Evolutionary conservation across 768 basidiomycete genomes (phyloP).

Genomic region (Boletellus sp.): DNA sequence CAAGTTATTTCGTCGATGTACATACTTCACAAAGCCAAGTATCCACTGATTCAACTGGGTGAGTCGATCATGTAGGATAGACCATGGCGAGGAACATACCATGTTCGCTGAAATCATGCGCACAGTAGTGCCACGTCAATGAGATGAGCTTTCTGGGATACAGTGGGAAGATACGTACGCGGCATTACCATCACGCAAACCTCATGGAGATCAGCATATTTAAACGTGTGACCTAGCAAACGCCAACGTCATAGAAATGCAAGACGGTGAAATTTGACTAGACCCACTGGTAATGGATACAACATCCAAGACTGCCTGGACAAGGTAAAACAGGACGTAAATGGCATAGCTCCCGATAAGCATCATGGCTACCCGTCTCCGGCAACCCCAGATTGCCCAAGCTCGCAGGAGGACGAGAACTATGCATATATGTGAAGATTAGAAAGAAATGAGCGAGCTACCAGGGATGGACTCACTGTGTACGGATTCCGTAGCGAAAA

Average conservation of each 20-base stretch:
- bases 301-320: no score
- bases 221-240: neutral
- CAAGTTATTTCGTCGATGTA: neutral
- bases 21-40: conserved; percentile 2
- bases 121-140: neutral
- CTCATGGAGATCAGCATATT: neutral
- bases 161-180: neutral
- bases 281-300: neutral
- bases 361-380: neutral
- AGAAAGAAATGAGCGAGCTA: neutral
- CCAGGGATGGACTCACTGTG: conserved; percentile 8
- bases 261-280: neutral
- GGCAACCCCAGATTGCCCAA: conserved; percentile 20
- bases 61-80: neutral
- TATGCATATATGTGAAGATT: neutral
- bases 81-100: neutral
- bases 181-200: conserved; percentile 1
- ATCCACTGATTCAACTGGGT: conserved; percentile 3
- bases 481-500: conserved; percentile 10
- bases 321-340: conserved; percentile 3
- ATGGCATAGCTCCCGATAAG: conserved; percentile 5
- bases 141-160: neutral
- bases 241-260: no score
- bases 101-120: neutral
- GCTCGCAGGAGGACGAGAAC: conserved; percentile 19